phyloP scores from a whole-genome alignment of 768 basidiomycete species.

The Candolleomyces efflorescens region DNA sequence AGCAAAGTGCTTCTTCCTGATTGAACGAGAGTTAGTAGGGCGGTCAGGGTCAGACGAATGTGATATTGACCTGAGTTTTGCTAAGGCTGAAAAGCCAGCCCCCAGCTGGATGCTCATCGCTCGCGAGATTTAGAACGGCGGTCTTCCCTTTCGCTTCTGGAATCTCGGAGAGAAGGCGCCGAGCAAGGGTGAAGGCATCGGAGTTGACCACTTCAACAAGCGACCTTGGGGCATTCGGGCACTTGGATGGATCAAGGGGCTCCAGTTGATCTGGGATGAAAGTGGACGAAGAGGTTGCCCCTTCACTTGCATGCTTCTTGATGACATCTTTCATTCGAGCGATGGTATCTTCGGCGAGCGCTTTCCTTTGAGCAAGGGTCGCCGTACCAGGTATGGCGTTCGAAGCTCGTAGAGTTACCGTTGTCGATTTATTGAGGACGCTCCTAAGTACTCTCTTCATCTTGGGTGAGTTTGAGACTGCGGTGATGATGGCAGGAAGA shows the following conservation, averaged over 20 bases:
- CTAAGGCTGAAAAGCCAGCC: constrained; percentile 27
- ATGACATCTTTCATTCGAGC: constrained; percentile 21
- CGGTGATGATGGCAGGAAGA: no score
- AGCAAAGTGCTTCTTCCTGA: constrained; percentile 46
- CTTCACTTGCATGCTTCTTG: constrained; percentile 19
- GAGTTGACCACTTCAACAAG: constrained; percentile 27
- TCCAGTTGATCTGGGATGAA: constrained; percentile 26
- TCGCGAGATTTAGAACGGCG: constrained; percentile 37
- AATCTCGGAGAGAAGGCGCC: constrained; percentile 22
- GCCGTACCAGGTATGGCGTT: background rate
- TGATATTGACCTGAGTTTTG: constrained; percentile 27
- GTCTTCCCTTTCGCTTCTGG: constrained; percentile 21
- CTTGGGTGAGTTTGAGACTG: no score
- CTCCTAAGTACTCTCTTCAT: no score
- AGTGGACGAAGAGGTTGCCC: constrained; percentile 25
- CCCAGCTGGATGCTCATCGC: constrained; percentile 27
- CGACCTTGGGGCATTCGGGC: constrained; percentile 12
- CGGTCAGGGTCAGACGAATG: background rate
- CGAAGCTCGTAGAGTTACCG: no score
- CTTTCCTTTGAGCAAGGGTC: background rate
- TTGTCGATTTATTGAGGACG: no score
- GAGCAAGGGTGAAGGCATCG: constrained; percentile 34
- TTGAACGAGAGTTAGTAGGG: background rate
- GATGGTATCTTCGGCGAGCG: constrained; percentile 25
- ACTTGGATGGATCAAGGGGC: constrained; percentile 14